phyloP scores from a whole-genome alignment of 805 yeast species.

The Candida tammaniensis region DNA sequence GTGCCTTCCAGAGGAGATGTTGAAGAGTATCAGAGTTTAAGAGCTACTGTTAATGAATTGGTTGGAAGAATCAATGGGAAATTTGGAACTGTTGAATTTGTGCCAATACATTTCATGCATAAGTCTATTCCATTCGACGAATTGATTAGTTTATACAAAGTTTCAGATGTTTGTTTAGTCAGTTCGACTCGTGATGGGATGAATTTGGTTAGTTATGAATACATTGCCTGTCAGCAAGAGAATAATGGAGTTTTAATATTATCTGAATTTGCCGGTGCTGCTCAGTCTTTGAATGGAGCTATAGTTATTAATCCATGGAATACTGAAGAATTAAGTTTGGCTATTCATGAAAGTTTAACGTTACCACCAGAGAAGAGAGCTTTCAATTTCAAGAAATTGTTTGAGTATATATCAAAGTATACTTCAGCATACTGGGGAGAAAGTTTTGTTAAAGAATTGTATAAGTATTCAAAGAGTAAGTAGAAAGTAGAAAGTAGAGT shows the following conservation, averaged over 20 bases:
- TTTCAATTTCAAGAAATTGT: constrained; percentile 78
- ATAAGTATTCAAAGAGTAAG: constrained; percentile 25
- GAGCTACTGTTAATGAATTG: constrained; percentile 92
- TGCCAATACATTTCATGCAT: constrained; percentile 96
- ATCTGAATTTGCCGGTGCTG: constrained; percentile 99
- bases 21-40: constrained; percentile 90
- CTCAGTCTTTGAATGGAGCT: constrained; percentile 94
- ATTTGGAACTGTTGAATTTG: constrained; percentile 95
- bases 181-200: constrained; percentile 97
- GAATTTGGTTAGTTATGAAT: constrained; percentile 95
- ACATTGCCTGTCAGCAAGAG: constrained; percentile 90
- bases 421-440: constrained; percentile 98
- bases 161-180: constrained; percentile 88
- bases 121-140: constrained; percentile 89
- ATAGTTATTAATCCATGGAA: constrained; percentile 97
- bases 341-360: constrained; percentile 84
- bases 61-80: constrained; percentile 96
- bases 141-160: constrained; percentile 79
- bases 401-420: constrained; percentile 85
- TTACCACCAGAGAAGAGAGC: constrained; percentile 76
- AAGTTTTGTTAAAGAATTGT: constrained; percentile 84
- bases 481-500: constrained; percentile 1
- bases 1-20: constrained; percentile 98
- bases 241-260: constrained; percentile 83
- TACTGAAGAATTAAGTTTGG: constrained; percentile 85